Evolutionary conservation across 352 stramenopile species (phyloP).

Genomic region (Pythium biforme): DNA sequence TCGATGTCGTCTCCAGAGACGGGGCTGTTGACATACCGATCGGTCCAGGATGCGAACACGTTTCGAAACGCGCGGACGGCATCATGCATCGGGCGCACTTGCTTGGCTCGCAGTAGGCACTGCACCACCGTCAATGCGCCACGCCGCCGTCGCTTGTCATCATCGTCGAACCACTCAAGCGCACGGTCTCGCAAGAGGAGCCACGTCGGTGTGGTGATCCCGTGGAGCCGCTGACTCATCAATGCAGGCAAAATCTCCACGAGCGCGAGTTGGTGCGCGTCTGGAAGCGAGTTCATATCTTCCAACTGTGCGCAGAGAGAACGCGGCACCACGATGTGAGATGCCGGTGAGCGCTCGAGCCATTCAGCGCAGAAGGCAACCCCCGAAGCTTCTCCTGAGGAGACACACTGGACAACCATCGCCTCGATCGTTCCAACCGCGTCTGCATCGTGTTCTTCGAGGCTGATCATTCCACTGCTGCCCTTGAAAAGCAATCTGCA

Average conservation of each 20-base stretch:
- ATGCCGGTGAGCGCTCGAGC: neutral
- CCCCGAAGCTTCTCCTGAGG: neutral
- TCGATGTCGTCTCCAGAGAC: neutral
- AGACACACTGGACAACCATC: neutral
- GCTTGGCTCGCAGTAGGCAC: constrained; percentile 7
- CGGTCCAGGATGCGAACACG: neutral
- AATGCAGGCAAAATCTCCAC: constrained; percentile 3
- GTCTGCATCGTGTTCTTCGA: neutral
- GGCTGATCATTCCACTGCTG: neutral
- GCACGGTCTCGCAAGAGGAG: neutral
- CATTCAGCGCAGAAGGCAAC: constrained; percentile 6
- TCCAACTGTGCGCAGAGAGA: neutral
- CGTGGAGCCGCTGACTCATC: neutral
- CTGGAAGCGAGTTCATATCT: neutral
- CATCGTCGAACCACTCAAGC: neutral
- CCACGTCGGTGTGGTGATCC: constrained; percentile 2
- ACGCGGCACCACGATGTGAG: neutral
- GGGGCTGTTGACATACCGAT: neutral
- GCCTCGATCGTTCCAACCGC: neutral
- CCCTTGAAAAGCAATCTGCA: neutral
- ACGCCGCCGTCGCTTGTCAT: neutral
- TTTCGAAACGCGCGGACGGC: constrained; percentile 1
- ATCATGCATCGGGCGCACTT: neutral
- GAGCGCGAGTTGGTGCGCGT: neutral
- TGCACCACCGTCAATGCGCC: neutral